These are phyloP conservation scores for Lanzia echinophila DNA, from an alignment of 2,329 filamentous ascomycete species.

Conservation along the genomic window DNA sequence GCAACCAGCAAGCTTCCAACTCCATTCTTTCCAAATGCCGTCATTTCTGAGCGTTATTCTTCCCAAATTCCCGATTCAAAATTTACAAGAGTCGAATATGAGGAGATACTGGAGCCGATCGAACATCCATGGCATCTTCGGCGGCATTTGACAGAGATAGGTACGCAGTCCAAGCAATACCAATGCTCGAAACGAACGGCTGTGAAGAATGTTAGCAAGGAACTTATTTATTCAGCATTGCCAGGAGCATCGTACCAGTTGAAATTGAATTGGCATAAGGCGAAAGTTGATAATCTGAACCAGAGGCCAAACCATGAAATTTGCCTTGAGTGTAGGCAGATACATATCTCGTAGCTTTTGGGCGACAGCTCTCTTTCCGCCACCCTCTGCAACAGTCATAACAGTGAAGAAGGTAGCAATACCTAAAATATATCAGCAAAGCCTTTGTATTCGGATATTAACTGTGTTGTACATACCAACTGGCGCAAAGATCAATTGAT, in stretches of 20 bases:
- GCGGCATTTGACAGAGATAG: conserved; percentile 85
- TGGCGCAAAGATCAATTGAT: conserved; percentile 90
- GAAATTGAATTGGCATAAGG: conserved; percentile 89
- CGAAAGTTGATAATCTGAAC: conserved; percentile 97
- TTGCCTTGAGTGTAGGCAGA: conserved; percentile 87
- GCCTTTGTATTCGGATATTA: neutral
- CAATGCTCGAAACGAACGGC: conserved; percentile 93
- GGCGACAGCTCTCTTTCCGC: conserved; percentile 69
- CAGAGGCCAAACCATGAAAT: conserved; percentile 89
- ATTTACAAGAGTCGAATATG: conserved; percentile 29
- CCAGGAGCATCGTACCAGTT: conserved; percentile 65
- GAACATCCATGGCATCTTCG: conserved; percentile 40
- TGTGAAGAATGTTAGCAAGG: conserved; percentile 33
- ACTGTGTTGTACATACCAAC: conserved; percentile 49
- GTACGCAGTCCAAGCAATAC: conserved; percentile 97
- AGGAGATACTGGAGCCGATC: conserved; percentile 29
- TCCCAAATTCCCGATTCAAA: conserved; percentile 14
- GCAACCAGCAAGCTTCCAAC: neutral
- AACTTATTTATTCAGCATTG: conserved; percentile 6
- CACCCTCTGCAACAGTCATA: conserved; percentile 94
- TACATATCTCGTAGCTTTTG: conserved; percentile 93
- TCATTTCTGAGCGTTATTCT: conserved; percentile 3
- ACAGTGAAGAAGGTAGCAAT: conserved; percentile 86
- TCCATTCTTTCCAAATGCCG: conserved; percentile 13
- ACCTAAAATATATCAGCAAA: conserved; percentile 38